Conservation (phyloP, 495 filamentous ascomycete genomes). For the Clavariopsis aquatica region DNA sequence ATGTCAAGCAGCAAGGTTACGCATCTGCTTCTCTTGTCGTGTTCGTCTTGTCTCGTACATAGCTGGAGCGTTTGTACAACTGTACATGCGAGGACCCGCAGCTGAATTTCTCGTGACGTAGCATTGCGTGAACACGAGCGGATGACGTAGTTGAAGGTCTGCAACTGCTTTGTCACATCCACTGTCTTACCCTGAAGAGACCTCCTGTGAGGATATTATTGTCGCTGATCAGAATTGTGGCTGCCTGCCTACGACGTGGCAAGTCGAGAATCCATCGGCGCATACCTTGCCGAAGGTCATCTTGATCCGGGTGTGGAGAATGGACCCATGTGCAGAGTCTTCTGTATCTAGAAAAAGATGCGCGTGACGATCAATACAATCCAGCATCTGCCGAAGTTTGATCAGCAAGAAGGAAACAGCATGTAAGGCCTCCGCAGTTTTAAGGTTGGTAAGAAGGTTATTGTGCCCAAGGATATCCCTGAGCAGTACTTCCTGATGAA, state of each 20-base stretch:
- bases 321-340: neutral
- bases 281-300: too few relatives aligned
- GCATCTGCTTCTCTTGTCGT: neutral
- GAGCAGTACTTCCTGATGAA: too few relatives aligned
- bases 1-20: neutral
- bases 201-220: neutral
- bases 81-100: neutral
- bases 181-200: neutral
- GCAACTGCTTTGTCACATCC: neutral
- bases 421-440: neutral
- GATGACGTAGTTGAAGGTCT: neutral
- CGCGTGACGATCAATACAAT: neutral
- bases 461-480: neutral
- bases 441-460: neutral
- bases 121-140: neutral
- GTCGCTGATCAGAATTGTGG: neutral
- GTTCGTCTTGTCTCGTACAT: neutral
- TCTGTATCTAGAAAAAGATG: neutral
- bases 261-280: too few relatives aligned
- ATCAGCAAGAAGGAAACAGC: neutral
- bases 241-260: neutral
- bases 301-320: neutral
- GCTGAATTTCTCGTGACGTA: neutral
- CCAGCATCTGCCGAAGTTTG: neutral
- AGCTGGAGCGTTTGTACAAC: neutral